Conservation (phyloP, 2,329 filamentous ascomycete species). For the Aspergillus aculeatus region DNA sequence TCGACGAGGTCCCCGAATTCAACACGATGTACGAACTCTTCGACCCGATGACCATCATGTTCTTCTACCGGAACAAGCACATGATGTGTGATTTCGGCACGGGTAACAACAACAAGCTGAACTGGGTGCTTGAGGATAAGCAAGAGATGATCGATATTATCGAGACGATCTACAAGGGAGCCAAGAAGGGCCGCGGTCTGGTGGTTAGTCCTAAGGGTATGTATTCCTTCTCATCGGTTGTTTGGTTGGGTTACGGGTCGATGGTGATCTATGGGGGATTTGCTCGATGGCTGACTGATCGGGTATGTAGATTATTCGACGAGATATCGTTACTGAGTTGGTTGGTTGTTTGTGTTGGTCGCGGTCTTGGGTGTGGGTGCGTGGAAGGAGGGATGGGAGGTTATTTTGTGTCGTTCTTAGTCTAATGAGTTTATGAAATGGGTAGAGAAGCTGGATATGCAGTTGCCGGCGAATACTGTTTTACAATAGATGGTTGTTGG, state of each 20-base stretch:
- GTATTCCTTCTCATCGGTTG: slow-evolving; percentile 4
- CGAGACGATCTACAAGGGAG: slow-evolving; percentile 96
- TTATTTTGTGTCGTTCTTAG: not conserved
- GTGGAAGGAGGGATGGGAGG: not conserved
- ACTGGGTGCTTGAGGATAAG: slow-evolving; percentile 95
- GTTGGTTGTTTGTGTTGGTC: not conserved
- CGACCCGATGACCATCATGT: slow-evolving; percentile 84
- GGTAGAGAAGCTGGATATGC: not conserved
- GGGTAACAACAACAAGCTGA: slow-evolving; percentile 98
- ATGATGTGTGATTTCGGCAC: slow-evolving; percentile 93
- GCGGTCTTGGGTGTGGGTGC: too few relatives aligned
- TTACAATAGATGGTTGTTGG: not conserved
- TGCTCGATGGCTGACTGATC: slow-evolving; percentile 6
- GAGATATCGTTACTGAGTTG: slow-evolving; percentile 62
- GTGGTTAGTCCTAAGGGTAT: slow-evolving; percentile 91
- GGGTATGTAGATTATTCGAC: slow-evolving; percentile 59
- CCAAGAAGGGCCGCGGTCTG: slow-evolving; percentile 94
- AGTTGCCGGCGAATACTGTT: not conserved
- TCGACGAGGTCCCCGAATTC: slow-evolving; percentile 87
- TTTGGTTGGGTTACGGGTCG: not conserved
- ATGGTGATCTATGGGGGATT: not conserved
- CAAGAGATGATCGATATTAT: slow-evolving; percentile 98
- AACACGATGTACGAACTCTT: slow-evolving; percentile 94
- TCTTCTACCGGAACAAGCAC: slow-evolving; percentile 73
- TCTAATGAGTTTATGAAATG: slow-evolving; percentile 15